A percentile compares a stretch with the other conserved stretches of the same genome.
Conservation (phyloP, 2,329 filamentous ascomycete species). For the Talaromyces rugulosus region DNA sequence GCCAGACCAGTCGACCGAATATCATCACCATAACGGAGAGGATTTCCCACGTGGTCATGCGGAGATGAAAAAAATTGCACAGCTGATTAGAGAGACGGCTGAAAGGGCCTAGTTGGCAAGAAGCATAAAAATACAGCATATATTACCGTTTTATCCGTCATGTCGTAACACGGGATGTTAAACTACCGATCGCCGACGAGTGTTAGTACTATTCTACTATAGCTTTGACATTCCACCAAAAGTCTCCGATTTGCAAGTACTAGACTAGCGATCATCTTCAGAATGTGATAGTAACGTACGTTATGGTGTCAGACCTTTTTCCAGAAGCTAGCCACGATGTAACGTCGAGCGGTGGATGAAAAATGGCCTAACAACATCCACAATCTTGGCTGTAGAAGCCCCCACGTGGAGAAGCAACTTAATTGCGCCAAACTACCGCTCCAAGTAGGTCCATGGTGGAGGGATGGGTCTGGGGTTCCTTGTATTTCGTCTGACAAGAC, state of each 20-base stretch:
- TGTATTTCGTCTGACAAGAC: neutral
- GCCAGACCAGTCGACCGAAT: constrained; percentile 12
- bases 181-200: neutral
- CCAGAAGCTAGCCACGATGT: neutral
- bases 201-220: neutral
- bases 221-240: neutral
- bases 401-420: neutral
- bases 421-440: neutral
- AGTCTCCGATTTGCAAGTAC: neutral
- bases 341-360: neutral
- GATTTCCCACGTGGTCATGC: constrained; percentile 17
- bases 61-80: constrained; percentile 16
- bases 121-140: neutral
- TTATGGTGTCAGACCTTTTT: neutral
- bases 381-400: neutral
- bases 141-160: neutral
- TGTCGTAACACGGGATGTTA: neutral
- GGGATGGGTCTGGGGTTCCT: neutral
- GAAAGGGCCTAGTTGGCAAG: constrained; percentile 3
- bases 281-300: neutral
- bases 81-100: constrained; percentile 15
- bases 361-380: neutral
- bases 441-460: neutral
- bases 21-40: constrained; percentile 15
- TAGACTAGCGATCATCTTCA: neutral